These are phyloP conservation scores for Mycoemilia scoparia DNA, from an alignment of 192 early-diverging fungal species.

Conservation along the genomic window DNA sequence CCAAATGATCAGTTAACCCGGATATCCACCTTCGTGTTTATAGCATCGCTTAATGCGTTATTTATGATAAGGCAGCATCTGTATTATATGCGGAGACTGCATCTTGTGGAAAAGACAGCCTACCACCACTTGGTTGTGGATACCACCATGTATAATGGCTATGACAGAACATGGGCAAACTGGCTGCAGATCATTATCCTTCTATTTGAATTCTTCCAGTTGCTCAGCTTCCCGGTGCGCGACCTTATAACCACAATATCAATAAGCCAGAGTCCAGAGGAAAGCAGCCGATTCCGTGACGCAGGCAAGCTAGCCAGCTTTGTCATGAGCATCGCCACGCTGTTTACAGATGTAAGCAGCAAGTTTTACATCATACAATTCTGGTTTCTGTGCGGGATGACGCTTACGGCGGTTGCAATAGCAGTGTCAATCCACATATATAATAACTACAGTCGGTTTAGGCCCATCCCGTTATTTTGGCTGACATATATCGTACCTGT, in stretches of 20 bases:
- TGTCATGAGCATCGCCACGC: conserved; percentile 21
- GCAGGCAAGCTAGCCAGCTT: conserved; percentile 25
- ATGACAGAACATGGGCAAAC: conserved; percentile 38
- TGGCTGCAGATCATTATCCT: conserved; percentile 52
- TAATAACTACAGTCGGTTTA: conserved; percentile 17
- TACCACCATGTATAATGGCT: conserved; percentile 18
- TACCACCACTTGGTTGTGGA: conserved; percentile 25
- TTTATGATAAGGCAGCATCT: conserved; percentile 33
- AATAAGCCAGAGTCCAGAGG: conserved; percentile 5
- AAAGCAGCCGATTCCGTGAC: conserved; percentile 4
- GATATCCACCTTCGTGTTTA: conserved; percentile 18
- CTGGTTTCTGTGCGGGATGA: conserved; percentile 31
- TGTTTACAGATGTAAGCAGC: conserved; percentile 30
- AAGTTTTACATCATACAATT: conserved; percentile 27
- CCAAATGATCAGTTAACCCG: conserved; percentile 15
- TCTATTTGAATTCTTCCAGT: conserved; percentile 58
- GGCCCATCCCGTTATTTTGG: conserved; percentile 26
- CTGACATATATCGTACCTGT: conserved; percentile 31
- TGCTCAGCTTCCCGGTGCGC: conserved; percentile 57
- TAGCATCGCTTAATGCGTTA: conserved; percentile 23
- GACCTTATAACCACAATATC: conserved; percentile 40
- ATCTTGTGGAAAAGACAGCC: conserved; percentile 17
- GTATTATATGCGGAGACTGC: conserved; percentile 28
- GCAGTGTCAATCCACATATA: conserved; percentile 19
- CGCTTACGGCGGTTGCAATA: too few species aligned